Percentiles rank a stretch among this genome's conserved stretches.
phyloP scores from a whole-genome alignment of 2,329 filamentous ascomycete genomes.

The Aspergillus persii region DNA sequence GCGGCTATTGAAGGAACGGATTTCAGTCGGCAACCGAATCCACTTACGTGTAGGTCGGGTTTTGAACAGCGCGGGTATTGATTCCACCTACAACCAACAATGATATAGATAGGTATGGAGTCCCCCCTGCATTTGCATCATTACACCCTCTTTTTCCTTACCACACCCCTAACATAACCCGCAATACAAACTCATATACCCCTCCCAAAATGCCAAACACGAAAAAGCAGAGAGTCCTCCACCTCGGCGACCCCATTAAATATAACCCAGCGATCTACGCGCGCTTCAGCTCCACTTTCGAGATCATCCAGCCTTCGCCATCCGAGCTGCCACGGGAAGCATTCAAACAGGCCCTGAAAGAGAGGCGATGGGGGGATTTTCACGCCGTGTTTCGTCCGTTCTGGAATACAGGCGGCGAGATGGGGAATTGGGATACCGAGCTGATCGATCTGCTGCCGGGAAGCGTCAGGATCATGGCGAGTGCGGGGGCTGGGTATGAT shows the following conservation, averaged over 20 bases:
- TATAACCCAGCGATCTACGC: slow-evolving; percentile 47
- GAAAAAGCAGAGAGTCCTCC: slow-evolving; percentile 36
- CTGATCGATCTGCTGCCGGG: slow-evolving; percentile 55
- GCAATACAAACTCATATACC: too few species aligned
- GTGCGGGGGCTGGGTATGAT: slow-evolving; percentile 62
- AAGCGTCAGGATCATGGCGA: slow-evolving; percentile 57
- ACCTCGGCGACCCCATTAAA: slow-evolving; percentile 49
- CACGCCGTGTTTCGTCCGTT: slow-evolving; percentile 58
- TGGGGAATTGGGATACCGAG: slow-evolving; percentile 62
- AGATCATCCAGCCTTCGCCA: slow-evolving; percentile 40
- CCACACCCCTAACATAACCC: too few species aligned
- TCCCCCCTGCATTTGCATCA: too few species aligned
- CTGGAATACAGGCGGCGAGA: slow-evolving; percentile 64
- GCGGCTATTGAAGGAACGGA: too few species aligned
- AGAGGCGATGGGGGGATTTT: slow-evolving; percentile 39
- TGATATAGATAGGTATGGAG: too few species aligned
- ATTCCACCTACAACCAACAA: too few species aligned
- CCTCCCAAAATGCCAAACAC: slow-evolving; percentile 24
- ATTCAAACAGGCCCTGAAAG: slow-evolving; percentile 44
- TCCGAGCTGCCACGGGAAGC: slow-evolving; percentile 30
- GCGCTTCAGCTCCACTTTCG: slow-evolving; percentile 40
- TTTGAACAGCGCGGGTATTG: too few species aligned
- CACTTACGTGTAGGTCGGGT: too few species aligned
- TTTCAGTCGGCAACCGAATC: too few species aligned
- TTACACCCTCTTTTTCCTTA: too few species aligned